Conservation (phyloP, 2,329 filamentous ascomycete genomes). For the Pezicula carpinea region DNA sequence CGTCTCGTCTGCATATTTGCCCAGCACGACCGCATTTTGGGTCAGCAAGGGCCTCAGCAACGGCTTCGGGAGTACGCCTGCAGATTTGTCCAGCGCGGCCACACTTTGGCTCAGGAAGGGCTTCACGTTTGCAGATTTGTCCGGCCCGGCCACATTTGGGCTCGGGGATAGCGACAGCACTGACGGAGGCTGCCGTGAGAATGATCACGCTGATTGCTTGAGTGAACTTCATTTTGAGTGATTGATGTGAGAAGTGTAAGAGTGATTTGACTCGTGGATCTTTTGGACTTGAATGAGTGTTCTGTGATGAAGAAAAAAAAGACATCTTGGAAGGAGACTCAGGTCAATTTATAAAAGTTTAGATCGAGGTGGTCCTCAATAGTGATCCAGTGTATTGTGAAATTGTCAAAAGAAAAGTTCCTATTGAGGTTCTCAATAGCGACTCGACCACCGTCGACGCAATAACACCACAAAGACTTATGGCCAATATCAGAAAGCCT, state of each 20-base stretch:
- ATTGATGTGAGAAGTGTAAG: constrained; percentile 1
- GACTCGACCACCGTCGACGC: neutral
- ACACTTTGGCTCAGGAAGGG: constrained; percentile 20
- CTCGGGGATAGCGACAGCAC: constrained; percentile 25
- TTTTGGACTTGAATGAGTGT: constrained; percentile 11
- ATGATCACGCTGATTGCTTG: constrained; percentile 35
- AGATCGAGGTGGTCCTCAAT: neutral
- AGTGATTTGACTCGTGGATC: constrained; percentile 7
- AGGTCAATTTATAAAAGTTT: neutral
- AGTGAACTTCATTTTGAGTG: constrained; percentile 43
- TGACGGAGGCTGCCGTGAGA: constrained; percentile 34
- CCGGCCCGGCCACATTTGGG: constrained; percentile 14
- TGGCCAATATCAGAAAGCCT: neutral
- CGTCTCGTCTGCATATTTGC: constrained; percentile 13
- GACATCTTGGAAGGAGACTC: constrained; percentile 9
- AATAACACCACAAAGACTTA: neutral
- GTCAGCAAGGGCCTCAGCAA: constrained; percentile 22
- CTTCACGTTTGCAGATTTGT: constrained; percentile 8
- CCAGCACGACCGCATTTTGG: constrained; percentile 19
- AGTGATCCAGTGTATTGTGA: neutral
- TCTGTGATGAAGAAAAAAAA: constrained; percentile 1
- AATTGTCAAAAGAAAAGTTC: neutral
- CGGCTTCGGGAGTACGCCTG: constrained; percentile 30
- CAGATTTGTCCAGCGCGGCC: constrained; percentile 24
- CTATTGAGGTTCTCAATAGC: constrained; percentile 4